These are phyloP conservation scores for Hanseniaspora valbyensis DNA, from an alignment of 805 yeast species.

Conservation along the genomic window DNA sequence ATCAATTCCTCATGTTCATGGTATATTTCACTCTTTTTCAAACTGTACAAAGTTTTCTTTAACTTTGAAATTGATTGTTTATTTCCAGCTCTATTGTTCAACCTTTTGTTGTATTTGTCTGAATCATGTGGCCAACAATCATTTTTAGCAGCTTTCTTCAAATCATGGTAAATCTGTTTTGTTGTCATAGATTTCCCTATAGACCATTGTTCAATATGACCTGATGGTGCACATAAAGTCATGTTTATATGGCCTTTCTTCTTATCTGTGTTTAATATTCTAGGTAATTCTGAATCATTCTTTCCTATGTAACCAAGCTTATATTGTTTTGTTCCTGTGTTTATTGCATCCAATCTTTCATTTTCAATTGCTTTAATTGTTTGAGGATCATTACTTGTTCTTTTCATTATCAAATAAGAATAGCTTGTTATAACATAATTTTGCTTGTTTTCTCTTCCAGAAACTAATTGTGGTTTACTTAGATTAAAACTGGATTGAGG, in stretches of 20 bases:
- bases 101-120: slow-evolving; percentile 38
- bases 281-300: slow-evolving; percentile 58
- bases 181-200: slow-evolving; percentile 65
- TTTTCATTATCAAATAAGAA: slow-evolving; percentile 61
- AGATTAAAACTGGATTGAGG: not conserved
- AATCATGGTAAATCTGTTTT: slow-evolving; percentile 73
- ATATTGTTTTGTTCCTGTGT: slow-evolving; percentile 15
- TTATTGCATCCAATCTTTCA: slow-evolving; percentile 26
- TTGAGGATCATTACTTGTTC: slow-evolving; percentile 38
- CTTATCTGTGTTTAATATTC: slow-evolving; percentile 31
- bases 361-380: slow-evolving; percentile 35
- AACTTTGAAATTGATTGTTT: not conserved
- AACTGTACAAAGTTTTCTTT: not conserved
- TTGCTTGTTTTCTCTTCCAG: slow-evolving; percentile 67
- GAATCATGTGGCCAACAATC: slow-evolving; percentile 74
- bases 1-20: not conserved
- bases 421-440: slow-evolving; percentile 61
- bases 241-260: slow-evolving; percentile 72
- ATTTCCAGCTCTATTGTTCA: slow-evolving; percentile 16
- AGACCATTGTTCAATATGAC: slow-evolving; percentile 76
- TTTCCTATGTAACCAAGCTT: slow-evolving; percentile 43
- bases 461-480: slow-evolving; percentile 17
- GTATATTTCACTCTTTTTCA: slow-evolving; percentile 1
- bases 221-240: slow-evolving; percentile 69
- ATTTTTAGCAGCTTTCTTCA: slow-evolving; percentile 72